Conservation (phyloP, 2,329 filamentous ascomycete species). For the Aspergillus fijiensis region DNA sequence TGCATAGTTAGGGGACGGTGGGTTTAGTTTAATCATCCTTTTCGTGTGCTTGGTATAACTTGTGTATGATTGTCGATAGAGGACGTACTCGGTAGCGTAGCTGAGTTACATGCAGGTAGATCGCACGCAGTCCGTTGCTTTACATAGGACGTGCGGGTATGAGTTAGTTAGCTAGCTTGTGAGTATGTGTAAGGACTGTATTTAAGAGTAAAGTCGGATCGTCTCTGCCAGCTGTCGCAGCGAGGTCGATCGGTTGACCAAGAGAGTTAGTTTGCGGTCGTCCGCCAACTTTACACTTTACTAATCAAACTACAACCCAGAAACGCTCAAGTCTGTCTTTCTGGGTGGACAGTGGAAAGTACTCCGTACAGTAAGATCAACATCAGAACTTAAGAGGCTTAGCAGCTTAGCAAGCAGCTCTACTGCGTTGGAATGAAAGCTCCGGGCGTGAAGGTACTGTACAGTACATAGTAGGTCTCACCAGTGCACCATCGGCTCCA, state of each 20-base stretch:
- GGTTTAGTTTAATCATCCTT: conserved; percentile 7
- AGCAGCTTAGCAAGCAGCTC: neutral
- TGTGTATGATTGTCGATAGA: too few relatives aligned
- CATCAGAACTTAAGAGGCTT: neutral
- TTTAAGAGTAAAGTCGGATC: neutral
- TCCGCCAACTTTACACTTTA: neutral
- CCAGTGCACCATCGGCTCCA: conserved; percentile 1
- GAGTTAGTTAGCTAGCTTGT: too few relatives aligned
- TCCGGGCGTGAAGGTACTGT: neutral
- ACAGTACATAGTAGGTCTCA: neutral
- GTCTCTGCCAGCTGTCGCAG: neutral
- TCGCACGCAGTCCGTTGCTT: too few relatives aligned
- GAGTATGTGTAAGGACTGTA: too few relatives aligned
- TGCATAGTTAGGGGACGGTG: neutral
- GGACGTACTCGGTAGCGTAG: too few relatives aligned
- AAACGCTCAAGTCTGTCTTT: neutral
- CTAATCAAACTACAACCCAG: neutral
- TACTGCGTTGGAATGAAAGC: neutral
- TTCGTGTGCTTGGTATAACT: neutral
- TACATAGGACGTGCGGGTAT: too few relatives aligned
- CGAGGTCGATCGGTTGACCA: neutral
- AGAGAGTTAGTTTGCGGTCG: neutral
- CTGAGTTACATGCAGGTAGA: too few relatives aligned
- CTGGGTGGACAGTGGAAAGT: too few relatives aligned
- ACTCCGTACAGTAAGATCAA: neutral